phyloP scores from a whole-genome alignment of 2,329 filamentous ascomycete species.

The Lasiodiplodia sp. region DNA sequence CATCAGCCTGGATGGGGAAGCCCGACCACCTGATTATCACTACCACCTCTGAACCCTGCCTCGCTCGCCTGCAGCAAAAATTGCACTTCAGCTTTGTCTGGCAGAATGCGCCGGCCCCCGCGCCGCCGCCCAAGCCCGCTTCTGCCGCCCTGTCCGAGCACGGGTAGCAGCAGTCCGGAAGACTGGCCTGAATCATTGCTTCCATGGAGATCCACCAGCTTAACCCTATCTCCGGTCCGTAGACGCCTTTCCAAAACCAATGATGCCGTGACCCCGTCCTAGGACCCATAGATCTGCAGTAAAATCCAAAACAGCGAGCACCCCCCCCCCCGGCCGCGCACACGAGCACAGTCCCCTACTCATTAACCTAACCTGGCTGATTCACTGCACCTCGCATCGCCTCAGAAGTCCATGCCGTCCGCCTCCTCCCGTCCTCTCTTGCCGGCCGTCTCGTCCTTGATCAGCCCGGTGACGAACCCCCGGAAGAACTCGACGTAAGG shows the following conservation, averaged over 20 bases:
- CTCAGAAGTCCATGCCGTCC: conserved; percentile 71
- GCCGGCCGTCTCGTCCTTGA: conserved; percentile 72
- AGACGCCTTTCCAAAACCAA: conserved; percentile 18
- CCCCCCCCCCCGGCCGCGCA: conserved; percentile 13
- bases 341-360: conserved; percentile 16
- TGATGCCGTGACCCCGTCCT: conserved; percentile 13
- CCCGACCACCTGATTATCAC: conserved; percentile 17
- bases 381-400: conserved; percentile 14
- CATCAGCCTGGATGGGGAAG: conserved; percentile 15
- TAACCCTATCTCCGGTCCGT: conserved; percentile 20
- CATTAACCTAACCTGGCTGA: conserved; percentile 12
- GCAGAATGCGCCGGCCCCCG: neutral
- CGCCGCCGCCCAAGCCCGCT: neutral
- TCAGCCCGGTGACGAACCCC: conserved; percentile 76
- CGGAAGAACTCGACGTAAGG: conserved; percentile 92
- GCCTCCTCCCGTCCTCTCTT: conserved; percentile 65
- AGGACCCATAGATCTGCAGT: conserved; percentile 25
- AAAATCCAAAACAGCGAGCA: conserved; percentile 19
- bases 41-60: conserved; percentile 18
- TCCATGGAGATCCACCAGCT: conserved; percentile 15
- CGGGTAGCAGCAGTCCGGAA: neutral
- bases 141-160: neutral
- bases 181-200: conserved; percentile 20
- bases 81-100: conserved; percentile 8
- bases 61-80: conserved; percentile 17